Evolutionary conservation across 1,284 basidiomycete species (phyloP), one percentile per base, ranked within the genome.

Genomic region (Ganoderma sp.): DNA sequence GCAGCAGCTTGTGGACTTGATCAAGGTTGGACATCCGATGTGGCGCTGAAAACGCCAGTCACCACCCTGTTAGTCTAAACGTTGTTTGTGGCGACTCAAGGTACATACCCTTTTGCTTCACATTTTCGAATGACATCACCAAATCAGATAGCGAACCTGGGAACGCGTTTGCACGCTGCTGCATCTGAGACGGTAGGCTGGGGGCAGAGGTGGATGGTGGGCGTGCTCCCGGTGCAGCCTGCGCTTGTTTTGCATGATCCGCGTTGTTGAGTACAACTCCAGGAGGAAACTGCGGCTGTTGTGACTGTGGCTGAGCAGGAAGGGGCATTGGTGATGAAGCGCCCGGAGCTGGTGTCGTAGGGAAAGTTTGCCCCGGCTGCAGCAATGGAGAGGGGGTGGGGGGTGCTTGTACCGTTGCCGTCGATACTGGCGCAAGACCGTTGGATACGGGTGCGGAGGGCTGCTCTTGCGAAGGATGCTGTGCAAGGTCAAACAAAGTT

Each of bases 81-180:
- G 65, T 58, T 34, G 19, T 48, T 48, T 48, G 45, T 28, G 39
- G 50, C 12, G 43, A 39, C 12, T 22, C 12, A 63, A 56, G 28
- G 34, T 25, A 50, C 86, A 71, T 74, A 95, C 95, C 95, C 79
- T 97, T 96, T 82, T 97, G 95, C 81, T 97, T 99, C 71, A 95
- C 96, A 61, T 88, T 93, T 82, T 99, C 97, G 78, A 99, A 99
- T 60, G 95, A 97, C 42, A 93, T 90, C 54, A 99, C 97, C 64
- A 99, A 85, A 78, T 98, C 97, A 19, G 95, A 94, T 75, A 99
- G 79, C 57, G 93, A 94, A 57, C 91, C 92, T 65, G 89, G 96
- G 85, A 92, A 90, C 19, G 85, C 85, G 37, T 80, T 81, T 25
- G 84, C 79, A 41, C 80, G 77, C 22, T 65, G 76, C 76, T 72